Evolutionary conservation across 2,329 filamentous ascomycete species (phyloP).

Genomic region (Microthyrium microscopicum): DNA sequence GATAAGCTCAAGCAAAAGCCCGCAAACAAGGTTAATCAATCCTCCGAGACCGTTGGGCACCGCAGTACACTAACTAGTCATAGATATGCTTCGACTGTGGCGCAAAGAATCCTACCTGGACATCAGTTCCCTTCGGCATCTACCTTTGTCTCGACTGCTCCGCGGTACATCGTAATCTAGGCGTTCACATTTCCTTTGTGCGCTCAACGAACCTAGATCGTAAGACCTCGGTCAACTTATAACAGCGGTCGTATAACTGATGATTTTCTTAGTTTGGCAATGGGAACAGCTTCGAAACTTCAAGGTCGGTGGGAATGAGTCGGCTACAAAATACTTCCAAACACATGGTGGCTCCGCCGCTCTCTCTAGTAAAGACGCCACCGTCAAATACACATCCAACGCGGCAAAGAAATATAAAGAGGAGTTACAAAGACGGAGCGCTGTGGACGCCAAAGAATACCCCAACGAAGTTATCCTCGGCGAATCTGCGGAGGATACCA

Average conservation of each 20-base stretch:
- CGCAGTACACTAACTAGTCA: constrained; percentile 2
- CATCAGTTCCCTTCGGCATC: constrained; percentile 90
- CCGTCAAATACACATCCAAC: constrained; percentile 89
- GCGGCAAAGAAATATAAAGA: constrained; percentile 98
- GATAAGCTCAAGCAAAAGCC: constrained; percentile 90
- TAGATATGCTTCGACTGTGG: constrained; percentile 97
- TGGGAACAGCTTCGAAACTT: constrained; percentile 95
- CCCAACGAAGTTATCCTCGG: constrained; percentile 74
- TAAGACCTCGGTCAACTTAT: constrained; percentile 33
- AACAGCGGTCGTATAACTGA: neutral
- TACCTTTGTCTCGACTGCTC: constrained; percentile 98
- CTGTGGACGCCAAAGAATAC: constrained; percentile 67
- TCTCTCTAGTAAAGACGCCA: constrained; percentile 87
- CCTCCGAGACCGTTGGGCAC: constrained; percentile 6
- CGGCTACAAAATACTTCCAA: constrained; percentile 95
- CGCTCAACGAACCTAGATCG: constrained; percentile 95
- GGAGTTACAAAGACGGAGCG: constrained; percentile 73
- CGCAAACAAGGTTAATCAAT: constrained; percentile 66
- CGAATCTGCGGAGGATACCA: constrained; percentile 45
- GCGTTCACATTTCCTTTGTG: constrained; percentile 98
- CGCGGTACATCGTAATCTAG: constrained; percentile 89
- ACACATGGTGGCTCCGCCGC: constrained; percentile 87
- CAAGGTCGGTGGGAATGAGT: constrained; percentile 98
- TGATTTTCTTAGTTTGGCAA: constrained; percentile 51
- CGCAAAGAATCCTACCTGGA: constrained; percentile 97